A percentile compares a stretch with the other conserved stretches of the same genome.
Evolutionary conservation across 257 asterid species (phyloP).

Genomic region (Mentha longifolia): DNA sequence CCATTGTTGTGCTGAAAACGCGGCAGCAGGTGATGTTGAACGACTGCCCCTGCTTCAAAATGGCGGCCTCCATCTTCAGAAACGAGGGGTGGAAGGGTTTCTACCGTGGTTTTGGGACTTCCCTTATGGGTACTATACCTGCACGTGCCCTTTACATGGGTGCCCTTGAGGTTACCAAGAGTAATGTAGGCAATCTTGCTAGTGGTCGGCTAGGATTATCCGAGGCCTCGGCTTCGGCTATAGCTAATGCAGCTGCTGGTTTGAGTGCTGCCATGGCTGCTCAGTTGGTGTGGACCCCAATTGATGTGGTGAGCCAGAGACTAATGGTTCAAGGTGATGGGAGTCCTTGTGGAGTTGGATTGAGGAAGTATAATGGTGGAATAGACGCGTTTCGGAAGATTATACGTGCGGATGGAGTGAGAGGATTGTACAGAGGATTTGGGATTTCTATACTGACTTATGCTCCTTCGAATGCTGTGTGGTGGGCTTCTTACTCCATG

Average conservation of each 20-base stretch:
- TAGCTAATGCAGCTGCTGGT: constrained; percentile 95
- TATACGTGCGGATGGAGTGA: constrained; percentile 59
- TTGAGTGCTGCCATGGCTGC: constrained; percentile 97
- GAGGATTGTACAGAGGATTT: constrained; percentile 92
- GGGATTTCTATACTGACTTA: constrained; percentile 92
- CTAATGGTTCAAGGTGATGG: constrained; percentile 81
- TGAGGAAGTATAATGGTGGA: constrained; percentile 78
- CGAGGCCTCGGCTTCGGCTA: constrained; percentile 72
- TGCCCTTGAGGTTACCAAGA: constrained; percentile 90
- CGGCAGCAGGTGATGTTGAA: constrained; percentile 78
- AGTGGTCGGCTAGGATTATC: constrained; percentile 65
- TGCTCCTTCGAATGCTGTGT: constrained; percentile 97
- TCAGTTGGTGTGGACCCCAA: constrained; percentile 96
- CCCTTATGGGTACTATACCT: constrained; percentile 90
- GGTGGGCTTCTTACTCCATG: constrained; percentile 97
- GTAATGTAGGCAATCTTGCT: constrained; percentile 69
- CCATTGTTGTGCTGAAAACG: constrained; percentile 81
- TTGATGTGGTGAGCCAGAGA: constrained; percentile 96
- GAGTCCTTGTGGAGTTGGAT: constrained; percentile 42
- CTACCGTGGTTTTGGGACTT: constrained; percentile 90
- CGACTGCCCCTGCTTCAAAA: constrained; percentile 59
- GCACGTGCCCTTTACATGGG: constrained; percentile 99
- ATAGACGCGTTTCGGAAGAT: constrained; percentile 89
- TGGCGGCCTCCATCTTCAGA: constrained; percentile 69
- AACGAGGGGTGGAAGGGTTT: constrained; percentile 80